Base-by-base conservation (phyloP, 2,329 filamentous ascomycete genomes). In the Dissoconium aciculare region DNA sequence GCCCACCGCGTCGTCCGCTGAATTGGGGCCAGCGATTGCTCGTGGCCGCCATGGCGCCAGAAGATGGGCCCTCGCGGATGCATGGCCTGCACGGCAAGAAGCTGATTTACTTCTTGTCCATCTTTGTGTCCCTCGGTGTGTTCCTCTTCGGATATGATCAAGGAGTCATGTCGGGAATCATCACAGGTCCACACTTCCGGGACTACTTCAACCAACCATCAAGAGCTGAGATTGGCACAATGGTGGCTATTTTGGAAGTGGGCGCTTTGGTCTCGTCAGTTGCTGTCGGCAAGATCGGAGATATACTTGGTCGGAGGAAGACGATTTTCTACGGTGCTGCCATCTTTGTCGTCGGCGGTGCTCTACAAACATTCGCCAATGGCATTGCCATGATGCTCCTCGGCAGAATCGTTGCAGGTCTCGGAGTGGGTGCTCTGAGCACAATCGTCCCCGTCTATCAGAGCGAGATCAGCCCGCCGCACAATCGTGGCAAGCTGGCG, bases 21-120 rank as follows among this genome's bases (percentile, higher is more conserved):
- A 69, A 71, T 32, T 68, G 67, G 47, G 69, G 63, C 41, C 72
- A 85, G 56, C 77, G 74, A 51, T 57, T 80, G 43, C 60, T 95
- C 47, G 81, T 78, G 45, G 58, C 66, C 64, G 78, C 91, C 69
- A 94, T 98, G 85, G 74, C 83, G 38, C 69, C 70, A 44, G 74
- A 75, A 53, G 74, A 80, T 55, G 59, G 64, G 31, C 64, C 64
- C 42, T 69, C 74, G 52, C 74, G 78, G 53, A 77, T 83, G 50
- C 80, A 89, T 62, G 89, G 89, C 66, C 71, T 98, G 47, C 92
- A 91, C 49, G 89, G 89, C 62, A 93, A 91, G 66, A 76, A 87
- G 59, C 67, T 98, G 51, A 71, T 98, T 78, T 94, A 71, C 48
- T 72, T 56, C 37, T 38, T 64, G 55, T 52, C 46, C 21, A 50